Evolutionary conservation across 768 basidiomycete genomes (phyloP).

Genomic region (Kockovaella imperatae): DNA sequence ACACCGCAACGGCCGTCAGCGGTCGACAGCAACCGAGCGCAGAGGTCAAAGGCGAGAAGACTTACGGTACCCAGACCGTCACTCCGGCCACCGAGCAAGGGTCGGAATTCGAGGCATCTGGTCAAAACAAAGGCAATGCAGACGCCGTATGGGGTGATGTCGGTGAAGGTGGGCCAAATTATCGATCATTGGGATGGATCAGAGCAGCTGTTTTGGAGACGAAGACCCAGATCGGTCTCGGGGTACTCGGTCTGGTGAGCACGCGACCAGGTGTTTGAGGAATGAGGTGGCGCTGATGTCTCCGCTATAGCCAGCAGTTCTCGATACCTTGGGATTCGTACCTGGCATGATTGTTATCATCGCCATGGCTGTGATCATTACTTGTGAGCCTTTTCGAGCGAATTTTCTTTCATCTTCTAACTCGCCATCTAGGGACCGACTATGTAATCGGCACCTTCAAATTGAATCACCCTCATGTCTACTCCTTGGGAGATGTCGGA

Average conservation of each 20-base stretch:
- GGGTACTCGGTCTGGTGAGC: constrained; percentile 23
- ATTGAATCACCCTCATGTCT: constrained; percentile 35
- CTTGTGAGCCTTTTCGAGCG: constrained; percentile 9
- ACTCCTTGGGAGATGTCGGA: constrained; percentile 28
- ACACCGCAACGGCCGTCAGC: too few species aligned
- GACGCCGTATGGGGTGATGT: constrained; percentile 1
- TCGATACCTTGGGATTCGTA: constrained; percentile 9
- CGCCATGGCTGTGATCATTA: constrained; percentile 21
- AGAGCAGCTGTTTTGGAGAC: constrained; percentile 21
- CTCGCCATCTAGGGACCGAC: constrained; percentile 21
- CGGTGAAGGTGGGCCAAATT: background rate
- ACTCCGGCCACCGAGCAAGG: too few species aligned
- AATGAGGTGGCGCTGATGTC: constrained; percentile 4
- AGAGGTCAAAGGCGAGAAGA: too few species aligned
- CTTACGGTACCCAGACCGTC: too few species aligned
- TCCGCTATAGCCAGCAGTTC: constrained; percentile 17
- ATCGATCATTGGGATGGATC: constrained; percentile 1
- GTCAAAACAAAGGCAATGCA: background rate
- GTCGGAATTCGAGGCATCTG: too few species aligned
- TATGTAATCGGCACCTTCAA: constrained; percentile 34
- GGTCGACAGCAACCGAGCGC: too few species aligned
- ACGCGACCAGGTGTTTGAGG: background rate
- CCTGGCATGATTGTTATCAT: constrained; percentile 17
- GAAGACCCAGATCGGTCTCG: constrained; percentile 29
- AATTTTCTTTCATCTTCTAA: background rate